These are phyloP conservation scores for Pseudonectria foliicola DNA, from an alignment of 2,329 filamentous ascomycete genomes.

Conservation along the genomic window DNA sequence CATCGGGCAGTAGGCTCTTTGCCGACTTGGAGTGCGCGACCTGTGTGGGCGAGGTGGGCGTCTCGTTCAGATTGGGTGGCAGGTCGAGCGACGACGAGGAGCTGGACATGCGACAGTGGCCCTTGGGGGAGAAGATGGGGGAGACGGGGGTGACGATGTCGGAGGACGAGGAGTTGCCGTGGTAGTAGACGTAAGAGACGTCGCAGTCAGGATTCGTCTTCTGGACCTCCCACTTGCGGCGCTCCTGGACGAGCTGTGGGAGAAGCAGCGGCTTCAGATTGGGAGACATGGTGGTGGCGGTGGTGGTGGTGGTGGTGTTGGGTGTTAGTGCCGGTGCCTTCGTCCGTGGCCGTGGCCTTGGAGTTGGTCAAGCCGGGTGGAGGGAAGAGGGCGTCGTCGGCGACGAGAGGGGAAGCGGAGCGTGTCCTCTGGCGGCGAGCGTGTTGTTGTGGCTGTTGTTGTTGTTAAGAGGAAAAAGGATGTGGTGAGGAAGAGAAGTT, in stretches of 20 bases:
- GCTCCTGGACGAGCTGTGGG: conserved; percentile 46
- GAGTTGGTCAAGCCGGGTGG: too few relatives aligned
- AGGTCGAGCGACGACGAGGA: conserved; percentile 73
- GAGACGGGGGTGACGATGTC: conserved; percentile 64
- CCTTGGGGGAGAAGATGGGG: conserved; percentile 60
- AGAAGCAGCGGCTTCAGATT: conserved; percentile 47
- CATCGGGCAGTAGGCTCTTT: conserved; percentile 68
- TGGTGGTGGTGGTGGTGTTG: conserved; percentile 17
- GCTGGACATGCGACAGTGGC: conserved; percentile 61
- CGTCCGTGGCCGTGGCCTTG: too few relatives aligned
- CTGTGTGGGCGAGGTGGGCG: conserved; percentile 46
- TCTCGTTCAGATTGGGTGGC: conserved; percentile 38
- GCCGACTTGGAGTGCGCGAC: conserved; percentile 40
- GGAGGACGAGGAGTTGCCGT: conserved; percentile 52
- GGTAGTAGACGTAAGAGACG: conserved; percentile 35
- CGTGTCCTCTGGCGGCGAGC: too few relatives aligned
- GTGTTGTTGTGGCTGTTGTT: too few relatives aligned
- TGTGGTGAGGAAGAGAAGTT: too few relatives aligned
- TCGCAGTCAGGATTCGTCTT: conserved; percentile 28
- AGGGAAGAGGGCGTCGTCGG: not conserved
- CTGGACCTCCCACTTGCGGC: conserved; percentile 32
- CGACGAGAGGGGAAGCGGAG: not conserved
- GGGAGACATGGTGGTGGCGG: conserved; percentile 35
- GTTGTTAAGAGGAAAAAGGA: too few relatives aligned
- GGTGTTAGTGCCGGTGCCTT: too few relatives aligned